A percentile compares a stretch with the other conserved stretches of the same genome.
Conservation (phyloP, 2,329 filamentous ascomycete genomes). For the Colletotrichum lentis region DNA sequence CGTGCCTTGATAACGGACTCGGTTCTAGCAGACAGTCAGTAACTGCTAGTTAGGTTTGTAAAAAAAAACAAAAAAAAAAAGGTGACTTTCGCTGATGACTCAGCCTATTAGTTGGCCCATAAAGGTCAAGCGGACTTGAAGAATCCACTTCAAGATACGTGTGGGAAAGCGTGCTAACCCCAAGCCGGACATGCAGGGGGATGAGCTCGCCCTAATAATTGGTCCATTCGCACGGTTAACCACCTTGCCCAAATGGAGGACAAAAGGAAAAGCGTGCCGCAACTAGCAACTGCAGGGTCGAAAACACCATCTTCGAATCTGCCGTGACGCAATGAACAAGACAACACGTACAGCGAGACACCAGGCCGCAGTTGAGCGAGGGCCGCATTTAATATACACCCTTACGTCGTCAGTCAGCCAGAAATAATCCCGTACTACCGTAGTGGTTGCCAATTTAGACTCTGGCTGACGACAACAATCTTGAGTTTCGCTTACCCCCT, state of each 20-base stretch:
- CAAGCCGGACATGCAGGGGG: constrained; percentile 8
- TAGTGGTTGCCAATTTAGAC: background rate
- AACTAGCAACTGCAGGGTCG: background rate
- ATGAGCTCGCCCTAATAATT: background rate
- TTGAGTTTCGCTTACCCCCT: constrained; percentile 15
- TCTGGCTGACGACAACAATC: background rate
- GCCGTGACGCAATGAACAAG: background rate
- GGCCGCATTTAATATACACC: background rate
- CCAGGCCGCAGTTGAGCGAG: background rate
- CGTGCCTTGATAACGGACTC: too few species aligned
- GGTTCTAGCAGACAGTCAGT: too few species aligned
- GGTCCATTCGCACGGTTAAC: too few species aligned
- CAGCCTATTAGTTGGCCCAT: too few species aligned
- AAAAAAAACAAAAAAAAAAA: too few species aligned
- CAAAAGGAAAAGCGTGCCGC: background rate
- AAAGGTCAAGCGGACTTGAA: too few species aligned
- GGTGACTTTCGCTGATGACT: too few species aligned
- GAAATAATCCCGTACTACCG: background rate
- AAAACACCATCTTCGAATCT: background rate
- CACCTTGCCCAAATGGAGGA: background rate
- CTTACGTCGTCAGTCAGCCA: constrained; percentile 5
- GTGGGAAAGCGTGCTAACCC: background rate
- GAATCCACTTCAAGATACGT: too few species aligned
- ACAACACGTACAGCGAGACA: background rate
- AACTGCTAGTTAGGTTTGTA: too few species aligned